These are phyloP conservation scores for Polysphondylium violaceum DNA, from an alignment of 78 protist genomes.

Conservation along the genomic window DNA sequence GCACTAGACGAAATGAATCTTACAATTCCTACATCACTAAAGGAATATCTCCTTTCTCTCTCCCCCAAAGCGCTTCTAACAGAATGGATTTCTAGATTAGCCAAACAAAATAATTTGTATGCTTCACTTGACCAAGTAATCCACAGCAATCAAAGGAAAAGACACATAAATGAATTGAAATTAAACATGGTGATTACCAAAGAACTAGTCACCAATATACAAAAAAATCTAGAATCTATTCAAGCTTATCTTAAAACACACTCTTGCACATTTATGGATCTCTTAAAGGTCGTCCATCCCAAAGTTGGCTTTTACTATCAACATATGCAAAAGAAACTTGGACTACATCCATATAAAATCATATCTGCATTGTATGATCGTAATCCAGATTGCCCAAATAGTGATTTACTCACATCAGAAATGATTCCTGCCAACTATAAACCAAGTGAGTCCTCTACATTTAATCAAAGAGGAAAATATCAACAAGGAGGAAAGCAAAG, in stretches of 20 bases:
- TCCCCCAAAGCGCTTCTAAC: not conserved
- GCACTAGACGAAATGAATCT: not conserved
- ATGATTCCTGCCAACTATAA: slow-evolving; percentile 1
- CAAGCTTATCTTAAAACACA: not conserved
- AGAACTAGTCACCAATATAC: not conserved
- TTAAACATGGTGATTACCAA: not conserved
- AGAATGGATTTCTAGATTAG: not conserved
- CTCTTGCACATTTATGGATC: not conserved
- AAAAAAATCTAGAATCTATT: not conserved
- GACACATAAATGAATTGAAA: not conserved
- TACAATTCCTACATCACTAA: not conserved
- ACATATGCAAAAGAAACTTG: not conserved
- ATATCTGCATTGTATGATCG: not conserved
- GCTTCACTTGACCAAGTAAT: not conserved
- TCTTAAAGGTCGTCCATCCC: not conserved
- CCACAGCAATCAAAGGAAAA: not conserved
- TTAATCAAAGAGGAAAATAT: not conserved
- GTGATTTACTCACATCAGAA: not conserved
- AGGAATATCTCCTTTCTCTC: not conserved
- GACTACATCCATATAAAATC: not conserved
- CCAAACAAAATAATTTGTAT: not conserved
- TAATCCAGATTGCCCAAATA: not conserved
- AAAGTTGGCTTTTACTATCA: not conserved
- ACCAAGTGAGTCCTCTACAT: not conserved
- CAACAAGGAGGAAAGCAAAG: not conserved